phyloP scores from a whole-genome alignment of 768 basidiomycete genomes.

The Terana coerulea region DNA sequence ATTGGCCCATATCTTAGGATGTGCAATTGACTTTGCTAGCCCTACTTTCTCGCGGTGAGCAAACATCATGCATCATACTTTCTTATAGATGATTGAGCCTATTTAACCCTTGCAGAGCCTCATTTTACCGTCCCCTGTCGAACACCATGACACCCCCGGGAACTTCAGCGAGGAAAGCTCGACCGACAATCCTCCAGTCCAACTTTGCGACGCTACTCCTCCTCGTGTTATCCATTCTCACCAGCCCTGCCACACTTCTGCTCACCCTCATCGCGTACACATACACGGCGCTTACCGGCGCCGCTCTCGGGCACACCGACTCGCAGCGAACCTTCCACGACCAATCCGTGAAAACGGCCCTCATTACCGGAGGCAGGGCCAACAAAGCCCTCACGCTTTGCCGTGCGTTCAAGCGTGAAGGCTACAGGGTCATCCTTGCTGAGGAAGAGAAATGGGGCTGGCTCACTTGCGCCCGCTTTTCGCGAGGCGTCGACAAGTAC shows the following conservation, averaged over 20 bases:
- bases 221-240: neutral
- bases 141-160: neutral
- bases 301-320: neutral
- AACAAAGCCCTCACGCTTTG: constrained; percentile 14
- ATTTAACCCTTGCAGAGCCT: too few species aligned
- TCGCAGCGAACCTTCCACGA: neutral
- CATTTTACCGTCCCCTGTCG: too few species aligned
- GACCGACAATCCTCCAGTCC: constrained; percentile 6
- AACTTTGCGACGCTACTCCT: constrained; percentile 6
- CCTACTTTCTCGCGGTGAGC: too few species aligned
- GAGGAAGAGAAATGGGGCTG: constrained; percentile 14
- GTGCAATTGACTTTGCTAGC: too few species aligned
- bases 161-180: constrained; percentile 1
- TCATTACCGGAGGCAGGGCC: constrained; percentile 10
- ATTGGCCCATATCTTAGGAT: too few species aligned
- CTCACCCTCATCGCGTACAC: neutral
- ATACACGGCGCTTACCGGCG: neutral
- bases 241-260: neutral
- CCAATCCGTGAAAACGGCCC: constrained; percentile 5
- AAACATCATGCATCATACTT: too few species aligned
- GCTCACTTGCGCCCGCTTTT: constrained; percentile 11
- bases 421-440: constrained; percentile 11
- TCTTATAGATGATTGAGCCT: too few species aligned
- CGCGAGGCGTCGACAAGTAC: constrained; percentile 11
- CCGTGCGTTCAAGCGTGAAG: constrained; percentile 14